These are phyloP conservation scores for Dissophora globulifera DNA, from an alignment of 192 early-diverging fungal species.

Conservation along the genomic window DNA sequence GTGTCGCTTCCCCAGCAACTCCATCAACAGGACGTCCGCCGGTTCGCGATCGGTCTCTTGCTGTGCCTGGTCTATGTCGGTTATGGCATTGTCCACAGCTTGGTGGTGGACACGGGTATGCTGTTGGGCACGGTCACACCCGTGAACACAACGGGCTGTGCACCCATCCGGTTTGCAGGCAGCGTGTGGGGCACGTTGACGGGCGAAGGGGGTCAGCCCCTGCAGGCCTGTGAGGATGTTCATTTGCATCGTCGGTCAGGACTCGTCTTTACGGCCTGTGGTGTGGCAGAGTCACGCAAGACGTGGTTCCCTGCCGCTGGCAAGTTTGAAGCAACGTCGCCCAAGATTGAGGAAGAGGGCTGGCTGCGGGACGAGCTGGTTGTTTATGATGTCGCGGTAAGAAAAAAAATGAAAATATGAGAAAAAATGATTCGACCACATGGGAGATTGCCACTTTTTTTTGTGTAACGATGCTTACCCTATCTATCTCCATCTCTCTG, in stretches of 20 bases:
- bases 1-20: too few species aligned
- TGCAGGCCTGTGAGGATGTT: slow-evolving; percentile 64
- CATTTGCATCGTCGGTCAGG: slow-evolving; percentile 59
- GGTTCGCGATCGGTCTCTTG: too few species aligned
- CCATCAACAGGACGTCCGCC: too few species aligned
- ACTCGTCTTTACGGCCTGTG: slow-evolving; percentile 60
- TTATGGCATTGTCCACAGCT: neutral
- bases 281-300: slow-evolving; percentile 50
- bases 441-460: too few species aligned
- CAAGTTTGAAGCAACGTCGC: slow-evolving; percentile 4
- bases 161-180: neutral
- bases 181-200: neutral
- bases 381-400: slow-evolving; percentile 61
- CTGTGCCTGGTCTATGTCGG: too few species aligned
- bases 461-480: too few species aligned
- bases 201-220: neutral
- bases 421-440: too few species aligned
- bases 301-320: slow-evolving; percentile 48
- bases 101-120: neutral
- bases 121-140: neutral
- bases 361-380: slow-evolving; percentile 53
- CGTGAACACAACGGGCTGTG: neutral
- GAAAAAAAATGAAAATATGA: slow-evolving; percentile 13
- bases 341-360: neutral
- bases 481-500: too few species aligned